Conservation (phyloP, 2,329 filamentous ascomycete species). For the Botryotinia globosa region DNA sequence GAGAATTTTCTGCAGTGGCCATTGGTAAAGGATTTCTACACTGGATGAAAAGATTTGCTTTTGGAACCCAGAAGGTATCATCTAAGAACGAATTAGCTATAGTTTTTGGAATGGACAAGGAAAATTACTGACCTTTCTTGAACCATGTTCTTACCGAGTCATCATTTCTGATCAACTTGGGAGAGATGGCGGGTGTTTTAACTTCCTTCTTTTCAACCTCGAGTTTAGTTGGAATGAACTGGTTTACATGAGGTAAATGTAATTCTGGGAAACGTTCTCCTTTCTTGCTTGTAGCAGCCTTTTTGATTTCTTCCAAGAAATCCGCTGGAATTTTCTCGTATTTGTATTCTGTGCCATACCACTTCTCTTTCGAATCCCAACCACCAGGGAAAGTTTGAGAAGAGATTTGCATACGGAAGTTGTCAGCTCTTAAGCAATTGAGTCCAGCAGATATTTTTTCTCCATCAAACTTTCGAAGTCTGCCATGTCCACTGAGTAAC, state of each 20-base stretch:
- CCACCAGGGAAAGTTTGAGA: conserved; percentile 79
- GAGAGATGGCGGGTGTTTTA: conserved; percentile 68
- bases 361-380: conserved; percentile 88
- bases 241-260: conserved; percentile 87
- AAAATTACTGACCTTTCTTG: conserved; percentile 61
- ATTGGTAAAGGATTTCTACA: conserved; percentile 77
- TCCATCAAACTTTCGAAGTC: conserved; percentile 74
- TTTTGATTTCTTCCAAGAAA: conserved; percentile 67
- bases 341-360: conserved; percentile 96
- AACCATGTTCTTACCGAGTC: conserved; percentile 81
- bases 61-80: conserved; percentile 96
- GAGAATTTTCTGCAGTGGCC: conserved; percentile 71
- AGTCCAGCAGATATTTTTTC: conserved; percentile 72
- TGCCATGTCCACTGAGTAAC: conserved; percentile 76
- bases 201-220: conserved; percentile 94
- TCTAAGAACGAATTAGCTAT: conserved; percentile 46
- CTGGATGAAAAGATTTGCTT: conserved; percentile 80
- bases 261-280: conserved; percentile 65
- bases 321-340: conserved; percentile 74
- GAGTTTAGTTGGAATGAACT: conserved; percentile 90
- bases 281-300: conserved; percentile 57
- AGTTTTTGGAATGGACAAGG: neutral
- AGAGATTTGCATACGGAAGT: conserved; percentile 80
- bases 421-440: conserved; percentile 75
- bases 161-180: conserved; percentile 83